phyloP scores from a whole-genome alignment of 2,329 filamentous ascomycete species.

The Penicillium aurantiogriseum region DNA sequence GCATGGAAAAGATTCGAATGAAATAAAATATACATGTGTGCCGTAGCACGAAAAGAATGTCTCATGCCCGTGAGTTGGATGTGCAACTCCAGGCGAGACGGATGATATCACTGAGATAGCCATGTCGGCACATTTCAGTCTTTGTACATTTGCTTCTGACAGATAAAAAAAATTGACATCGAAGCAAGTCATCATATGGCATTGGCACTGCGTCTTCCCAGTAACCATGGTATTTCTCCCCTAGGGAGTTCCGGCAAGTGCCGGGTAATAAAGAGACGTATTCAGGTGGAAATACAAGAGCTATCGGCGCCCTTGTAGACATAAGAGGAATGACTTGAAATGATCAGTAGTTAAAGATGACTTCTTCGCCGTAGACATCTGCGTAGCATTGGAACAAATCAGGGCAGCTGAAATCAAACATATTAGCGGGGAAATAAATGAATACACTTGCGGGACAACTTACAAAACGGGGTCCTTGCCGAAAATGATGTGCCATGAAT shows the following conservation, averaged over 20 bases:
- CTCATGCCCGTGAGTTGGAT: not conserved
- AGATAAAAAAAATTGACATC: conserved; percentile 15
- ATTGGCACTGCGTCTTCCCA: conserved; percentile 13
- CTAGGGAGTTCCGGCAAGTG: conserved; percentile 1
- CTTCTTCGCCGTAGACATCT: conserved; percentile 27
- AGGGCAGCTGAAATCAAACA: conserved; percentile 19
- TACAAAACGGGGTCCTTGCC: conserved; percentile 38
- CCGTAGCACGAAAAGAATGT: conserved; percentile 3
- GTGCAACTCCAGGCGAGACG: not conserved
- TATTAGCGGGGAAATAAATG: conserved; percentile 4
- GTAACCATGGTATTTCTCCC: conserved; percentile 5
- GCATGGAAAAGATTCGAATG: not conserved
- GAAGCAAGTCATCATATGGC: conserved; percentile 26
- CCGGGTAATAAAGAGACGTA: not conserved
- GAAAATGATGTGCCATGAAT: conserved; percentile 61
- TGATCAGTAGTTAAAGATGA: conserved; percentile 12
- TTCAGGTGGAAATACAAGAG: not conserved
- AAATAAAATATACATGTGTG: conserved; percentile 8
- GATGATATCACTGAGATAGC: not conserved
- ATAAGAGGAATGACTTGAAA: not conserved
- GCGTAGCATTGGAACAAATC: conserved; percentile 26
- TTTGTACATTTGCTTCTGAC: conserved; percentile 19
- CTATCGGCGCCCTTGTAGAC: not conserved
- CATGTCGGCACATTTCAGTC: not conserved
- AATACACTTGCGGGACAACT: conserved; percentile 11